Base-by-base conservation (phyloP, 2,329 filamentous ascomycete genomes). In the Aureobasidium sp. region DNA sequence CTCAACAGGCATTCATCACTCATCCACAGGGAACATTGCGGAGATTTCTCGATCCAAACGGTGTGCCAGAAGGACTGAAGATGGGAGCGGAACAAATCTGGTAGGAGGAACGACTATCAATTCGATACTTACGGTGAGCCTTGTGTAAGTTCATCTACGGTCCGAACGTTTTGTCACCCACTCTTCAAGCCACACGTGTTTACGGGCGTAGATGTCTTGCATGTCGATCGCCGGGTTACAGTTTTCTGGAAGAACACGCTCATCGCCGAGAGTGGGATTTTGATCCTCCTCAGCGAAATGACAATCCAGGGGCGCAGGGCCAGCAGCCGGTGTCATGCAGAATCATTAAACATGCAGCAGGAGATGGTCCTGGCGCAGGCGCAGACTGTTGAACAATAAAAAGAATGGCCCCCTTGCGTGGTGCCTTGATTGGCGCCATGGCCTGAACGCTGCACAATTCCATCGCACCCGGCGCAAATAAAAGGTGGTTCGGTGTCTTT, bases 191-290 rank as follows among this genome's bases (percentile, higher is more conserved):
- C 29, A n/a, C 53, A 35, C 53, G 10, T n/a, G 21, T 40, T 15
- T 57, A 45, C 38, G 40, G 53, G 33, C 53, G 27, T 37, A 57
- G 40, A 46, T 57, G 53, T 57, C 53, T 46, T 57, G 53, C 53
- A 57, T 45, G 53, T 29, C 38, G 53, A 57, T 57, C 53, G 51
- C 42, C 33, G 13, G 21, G 8, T n/a, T 27, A 21, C 21, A 21
- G 40, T 46, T 46, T 57, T 57, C 53, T 57, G 17, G 53, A 57
- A 57, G 40, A n/a, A 8, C 38, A 31, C 51, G 27, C 37, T 42
- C 25, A 42, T 38, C 49, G 33, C 23, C 49, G 50, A 53, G n/a
- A 40, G 35, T 40, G 50, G 51, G 19, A 29, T 23, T 25, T 15
- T 21, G 21, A 53, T 53, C 49, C 49, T 55, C 17, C 51, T 43